phyloP scores from a whole-genome alignment of 139 green algal genomes.

The Limnomonas spitsbergensis region DNA sequence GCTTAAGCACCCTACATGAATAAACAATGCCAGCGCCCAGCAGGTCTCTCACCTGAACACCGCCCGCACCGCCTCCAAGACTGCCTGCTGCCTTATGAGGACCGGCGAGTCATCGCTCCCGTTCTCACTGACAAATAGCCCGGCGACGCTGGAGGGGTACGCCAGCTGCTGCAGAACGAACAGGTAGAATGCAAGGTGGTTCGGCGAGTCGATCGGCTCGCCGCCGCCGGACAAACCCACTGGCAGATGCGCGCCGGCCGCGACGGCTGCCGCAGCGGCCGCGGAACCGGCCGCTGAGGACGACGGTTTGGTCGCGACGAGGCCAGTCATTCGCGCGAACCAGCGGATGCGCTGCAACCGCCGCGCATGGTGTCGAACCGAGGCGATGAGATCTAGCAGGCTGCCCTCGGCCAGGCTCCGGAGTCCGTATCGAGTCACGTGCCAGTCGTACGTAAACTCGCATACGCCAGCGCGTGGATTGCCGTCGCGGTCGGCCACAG shows the following conservation, averaged over 20 bases:
- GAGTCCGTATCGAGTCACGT: conserved; percentile 58
- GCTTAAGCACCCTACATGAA: too few species aligned
- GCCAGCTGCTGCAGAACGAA: conserved; percentile 26
- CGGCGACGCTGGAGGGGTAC: conserved; percentile 18
- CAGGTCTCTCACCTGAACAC: conserved; percentile 19
- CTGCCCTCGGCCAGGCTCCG: conserved; percentile 54
- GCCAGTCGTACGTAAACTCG: conserved; percentile 59
- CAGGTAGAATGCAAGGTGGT: conserved; percentile 41
- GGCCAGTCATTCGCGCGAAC: conserved; percentile 23
- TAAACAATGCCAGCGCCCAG: too few species aligned
- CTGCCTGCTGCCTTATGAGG: conserved; percentile 14
- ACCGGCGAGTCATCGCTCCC: conserved; percentile 15
- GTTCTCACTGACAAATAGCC: conserved; percentile 4
- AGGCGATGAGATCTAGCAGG: conserved; percentile 54
- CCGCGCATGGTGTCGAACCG: conserved; percentile 31
- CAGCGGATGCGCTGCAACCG: conserved; percentile 25
- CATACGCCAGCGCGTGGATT: conserved; percentile 31
- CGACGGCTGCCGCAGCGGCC: conserved; percentile 2
- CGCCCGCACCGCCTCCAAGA: conserved; percentile 21
- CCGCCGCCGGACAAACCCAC: conserved; percentile 28
- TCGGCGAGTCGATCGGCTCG: conserved; percentile 26
- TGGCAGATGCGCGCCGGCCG: background rate
- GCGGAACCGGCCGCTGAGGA: background rate
- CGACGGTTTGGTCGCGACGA: background rate
- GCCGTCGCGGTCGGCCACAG: conserved; percentile 32